A percentile compares a stretch with the other conserved stretches of the same genome.
Evolutionary conservation across 129 eudicot species (phyloP).

Genomic region (Cynara cardunculus): DNA sequence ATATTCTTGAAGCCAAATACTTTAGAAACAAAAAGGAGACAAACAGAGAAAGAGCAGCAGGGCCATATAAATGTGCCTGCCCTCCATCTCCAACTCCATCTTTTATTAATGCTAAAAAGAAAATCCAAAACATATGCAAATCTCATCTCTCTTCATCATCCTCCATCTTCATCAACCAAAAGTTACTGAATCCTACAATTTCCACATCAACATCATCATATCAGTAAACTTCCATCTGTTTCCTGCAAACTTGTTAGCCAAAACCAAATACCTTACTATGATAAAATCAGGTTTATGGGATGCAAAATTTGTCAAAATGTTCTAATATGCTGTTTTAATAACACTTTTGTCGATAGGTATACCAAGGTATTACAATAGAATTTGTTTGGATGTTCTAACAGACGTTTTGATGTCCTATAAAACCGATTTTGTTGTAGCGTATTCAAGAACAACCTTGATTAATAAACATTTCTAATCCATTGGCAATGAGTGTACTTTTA

Average conservation of each 20-base stretch:
- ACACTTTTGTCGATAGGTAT: too few species aligned
- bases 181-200: background rate
- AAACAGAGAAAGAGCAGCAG: background rate
- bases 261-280: background rate
- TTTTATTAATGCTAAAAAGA: background rate
- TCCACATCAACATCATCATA: background rate
- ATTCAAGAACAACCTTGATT: too few species aligned
- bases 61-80: background rate
- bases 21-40: background rate
- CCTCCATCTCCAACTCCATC: too few species aligned
- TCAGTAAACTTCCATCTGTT: background rate
- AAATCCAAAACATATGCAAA: background rate
- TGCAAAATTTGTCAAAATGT: background rate
- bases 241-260: background rate
- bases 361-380: too few species aligned
- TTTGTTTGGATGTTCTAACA: too few species aligned
- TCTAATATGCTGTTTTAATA: too few species aligned
- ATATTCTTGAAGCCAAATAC: background rate
- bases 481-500: background rate
- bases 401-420: too few species aligned
- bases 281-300: background rate
- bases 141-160: background rate
- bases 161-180: background rate
- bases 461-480: background rate
- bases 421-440: too few species aligned